Evolutionary conservation across 805 yeast species (phyloP), one percentile per base, ranked within the genome.

Genomic region (Lipomyces starkeyi): DNA sequence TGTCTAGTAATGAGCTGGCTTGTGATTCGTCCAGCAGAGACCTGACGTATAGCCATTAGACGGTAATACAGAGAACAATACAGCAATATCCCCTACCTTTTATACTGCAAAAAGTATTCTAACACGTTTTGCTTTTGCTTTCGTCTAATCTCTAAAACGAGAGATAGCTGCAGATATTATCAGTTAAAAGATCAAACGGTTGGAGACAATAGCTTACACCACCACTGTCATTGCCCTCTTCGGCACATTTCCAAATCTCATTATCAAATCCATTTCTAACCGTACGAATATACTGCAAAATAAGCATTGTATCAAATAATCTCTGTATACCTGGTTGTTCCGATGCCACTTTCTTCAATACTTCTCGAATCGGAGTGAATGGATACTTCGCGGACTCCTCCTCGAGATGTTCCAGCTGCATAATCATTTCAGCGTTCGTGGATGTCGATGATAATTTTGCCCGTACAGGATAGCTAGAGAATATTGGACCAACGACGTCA

Each of bases 401-500:
- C 9, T 47, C 29, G 20, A 58, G 56, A 8, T 9, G 20, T n/a
- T 63, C 64, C 52, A 64, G 14, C n/a, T 58, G 17, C 29, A 40
- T 37, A 8, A 65, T 20, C 9, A 65, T 29, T 14, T 58, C 68
- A 14, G 17, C 14, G 52, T 59, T 61, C 14, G 64, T 9, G 11
- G 43, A 3, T 5, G 20, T 3, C 14, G 22, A 20, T 9, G 13
- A 35, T 11, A 64, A 40, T 1, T 20, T 49, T 25, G 62, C 62
- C 13, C 74, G 62, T 3, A 71, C 61, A 4, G 73, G 74, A 35
- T 61, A 47, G 20, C 62, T 64, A 53, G 49, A 65, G 35, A 71
- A 71, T 14, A 58, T 37, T 20, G 74, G 74, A 2, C 64, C 68
- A 35, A 64, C 53, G 11, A 60, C 62, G n/a, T 65, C 66, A 22